Evolutionary conservation across 495 filamentous ascomycete species (phyloP), one percentile per base, ranked within the genome.

Genomic region (Penicillium cosmopolitanum): DNA sequence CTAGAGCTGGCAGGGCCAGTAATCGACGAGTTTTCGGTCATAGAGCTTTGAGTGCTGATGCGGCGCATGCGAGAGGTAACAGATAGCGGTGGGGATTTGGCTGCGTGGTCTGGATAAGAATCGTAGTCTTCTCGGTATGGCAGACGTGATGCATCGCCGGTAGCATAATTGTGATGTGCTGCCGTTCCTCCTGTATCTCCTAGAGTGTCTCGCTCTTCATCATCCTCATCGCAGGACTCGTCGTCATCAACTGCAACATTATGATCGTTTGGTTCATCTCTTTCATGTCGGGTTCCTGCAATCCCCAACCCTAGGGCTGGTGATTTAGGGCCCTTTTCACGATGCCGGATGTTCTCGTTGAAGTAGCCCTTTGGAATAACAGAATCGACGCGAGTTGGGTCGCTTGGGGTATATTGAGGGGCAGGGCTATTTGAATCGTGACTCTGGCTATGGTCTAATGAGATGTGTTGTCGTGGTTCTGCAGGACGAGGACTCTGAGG

Each of bases 61-160:
- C 70, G 72, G n/a, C 77, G 74, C 77, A 80, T 80, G n/a, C 73
- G 71, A 11, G 76, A 74, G 1, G 77, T 80, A 5, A 78, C 68
- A 0, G 77, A 76, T 19, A 80, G 61, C 11, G 76, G 75, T 7
- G 75, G 72, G 1, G 76, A 77, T 65, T 69, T 74, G n/a, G 73
- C 67, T 15, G 69, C 61, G 8, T 58, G 63, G 55, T 66, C 58
- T 10, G 57, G 63, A 16, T 73, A 67, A 33, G 58, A 46, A 35
- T 70, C 67, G 12, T 56, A 36, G 10, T 66, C 61, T 3, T 68
- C 55, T 42, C 47, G 55, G 1, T 28, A 50, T 15, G 58, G 19
- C 19, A 19, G 34, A 21, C 35, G 57, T 2, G 48, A 34, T 12
- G 55, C 38, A 38, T 67, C 65, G 18, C 53, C 58, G n/a, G 54